Base-by-base conservation (phyloP, 2,329 filamentous ascomycete genomes). In the Nannizziopsis barbatae region DNA sequence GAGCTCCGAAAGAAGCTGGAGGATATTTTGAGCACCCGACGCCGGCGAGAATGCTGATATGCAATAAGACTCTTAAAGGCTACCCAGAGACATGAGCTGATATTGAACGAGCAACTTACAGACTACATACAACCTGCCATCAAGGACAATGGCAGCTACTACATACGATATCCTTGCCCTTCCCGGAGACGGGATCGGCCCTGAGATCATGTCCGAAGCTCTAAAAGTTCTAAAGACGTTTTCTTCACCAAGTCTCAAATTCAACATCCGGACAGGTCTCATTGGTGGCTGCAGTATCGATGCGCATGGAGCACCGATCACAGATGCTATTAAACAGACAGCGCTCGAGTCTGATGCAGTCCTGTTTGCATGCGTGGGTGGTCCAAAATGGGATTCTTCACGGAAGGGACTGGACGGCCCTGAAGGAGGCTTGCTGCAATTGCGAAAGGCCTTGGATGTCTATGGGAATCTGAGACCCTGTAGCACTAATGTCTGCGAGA, bases 401-500 rank as follows among this genome's bases (percentile, higher is more conserved):
- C 60, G 64, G 9, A 56, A 55, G 20, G 85, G 84, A 54, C 71
- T 80, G 42, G 82, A 94, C 52, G 84, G 87, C 12, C 88, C 88
- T 0, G 89, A 95, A 65, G 85, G 93, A 65, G 89, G 88, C 46
- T 78, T 95, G 56, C 77, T 95, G 50, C 78, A 74, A 59, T 80
- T 95, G 47, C 84, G 88, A 66, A 93, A 88, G 70, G 84, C 90
- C 67, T 83, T 95, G 74, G 75, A 79, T 60, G 85, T 88, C 47
- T 95, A 89, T 69, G 89, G 87, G 52, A 95, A 95, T 75, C 76
- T 95, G 51, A 80, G 88, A 6, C 89, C 88, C 5, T 95, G 64
- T 47, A 46, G 48, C 14, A 48, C 46, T 8, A 31, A 48, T n/a
- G 36, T 42, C 7, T 86, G 63, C 50, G 50, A 52, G 2, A 81